Percentiles rank a stretch among this genome's conserved stretches.
phyloP scores from a whole-genome alignment of 164 flowering plant species.

The Umbilicus rupestris region DNA sequence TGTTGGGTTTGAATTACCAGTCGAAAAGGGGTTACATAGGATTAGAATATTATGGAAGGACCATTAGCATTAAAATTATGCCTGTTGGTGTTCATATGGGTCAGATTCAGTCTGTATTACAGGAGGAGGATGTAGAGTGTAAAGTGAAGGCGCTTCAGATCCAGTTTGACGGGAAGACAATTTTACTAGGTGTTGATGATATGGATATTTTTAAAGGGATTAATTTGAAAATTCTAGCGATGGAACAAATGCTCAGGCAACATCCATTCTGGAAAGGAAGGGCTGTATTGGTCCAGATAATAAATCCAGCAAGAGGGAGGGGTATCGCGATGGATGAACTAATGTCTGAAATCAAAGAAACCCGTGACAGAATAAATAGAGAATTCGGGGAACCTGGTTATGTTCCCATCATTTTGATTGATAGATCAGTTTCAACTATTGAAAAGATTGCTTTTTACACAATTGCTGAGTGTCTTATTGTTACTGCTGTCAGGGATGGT shows the following conservation, averaged over 20 bases:
- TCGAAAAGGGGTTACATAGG: slow-evolving; percentile 49
- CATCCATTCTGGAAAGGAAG: slow-evolving; percentile 32
- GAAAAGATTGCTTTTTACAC: slow-evolving; percentile 32
- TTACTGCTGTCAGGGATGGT: slow-evolving; percentile 38
- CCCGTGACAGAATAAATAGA: slow-evolving; percentile 26
- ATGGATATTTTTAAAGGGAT: slow-evolving; percentile 46
- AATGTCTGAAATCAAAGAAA: slow-evolving; percentile 25
- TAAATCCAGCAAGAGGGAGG: slow-evolving; percentile 35
- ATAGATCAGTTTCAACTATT: slow-evolving; percentile 19
- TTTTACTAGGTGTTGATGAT: slow-evolving; percentile 41
- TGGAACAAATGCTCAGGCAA: slow-evolving; percentile 38
- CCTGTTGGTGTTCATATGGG: slow-evolving; percentile 49
- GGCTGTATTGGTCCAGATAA: slow-evolving; percentile 41
- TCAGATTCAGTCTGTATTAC: slow-evolving; percentile 30
- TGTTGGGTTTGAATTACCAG: slow-evolving; percentile 39
- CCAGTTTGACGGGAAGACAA: slow-evolving; percentile 25
- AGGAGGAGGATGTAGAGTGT: slow-evolving; percentile 23
- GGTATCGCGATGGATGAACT: slow-evolving; percentile 29
- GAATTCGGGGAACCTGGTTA: slow-evolving; percentile 32
- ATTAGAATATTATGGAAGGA: slow-evolving; percentile 42
- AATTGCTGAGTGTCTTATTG: slow-evolving; percentile 35
- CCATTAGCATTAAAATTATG: slow-evolving; percentile 39
- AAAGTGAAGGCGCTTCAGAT: slow-evolving; percentile 22
- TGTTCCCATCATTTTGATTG: slow-evolving; percentile 30
- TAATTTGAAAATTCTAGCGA: slow-evolving; percentile 36